phyloP scores from a whole-genome alignment of 2,329 filamentous ascomycete species.

The Xylaria sp. region DNA sequence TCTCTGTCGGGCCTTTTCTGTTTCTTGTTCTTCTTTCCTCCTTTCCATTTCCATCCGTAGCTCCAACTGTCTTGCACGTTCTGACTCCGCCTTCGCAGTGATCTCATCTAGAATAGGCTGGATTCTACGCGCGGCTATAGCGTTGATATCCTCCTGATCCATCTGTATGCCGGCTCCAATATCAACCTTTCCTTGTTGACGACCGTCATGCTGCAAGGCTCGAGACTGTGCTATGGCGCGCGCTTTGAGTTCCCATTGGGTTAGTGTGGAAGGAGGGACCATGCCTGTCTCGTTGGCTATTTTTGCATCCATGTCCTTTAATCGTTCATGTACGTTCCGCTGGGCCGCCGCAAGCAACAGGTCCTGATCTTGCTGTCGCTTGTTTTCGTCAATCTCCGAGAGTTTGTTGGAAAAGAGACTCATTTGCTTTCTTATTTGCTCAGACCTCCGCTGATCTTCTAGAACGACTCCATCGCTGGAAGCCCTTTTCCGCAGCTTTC shows the following conservation, averaged over 20 bases:
- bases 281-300: conserved; percentile 82
- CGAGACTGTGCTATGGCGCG: conserved; percentile 74
- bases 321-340: conserved; percentile 82
- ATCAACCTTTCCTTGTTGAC: conserved; percentile 67
- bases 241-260: conserved; percentile 83
- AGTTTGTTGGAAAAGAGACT: conserved; percentile 76
- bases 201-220: conserved; percentile 68
- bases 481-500: conserved; percentile 70
- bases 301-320: conserved; percentile 84
- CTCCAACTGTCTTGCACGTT: conserved; percentile 74
- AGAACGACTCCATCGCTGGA: conserved; percentile 73
- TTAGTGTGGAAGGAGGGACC: conserved; percentile 73
- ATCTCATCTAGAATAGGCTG: conserved; percentile 90
- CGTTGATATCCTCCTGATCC: conserved; percentile 80
- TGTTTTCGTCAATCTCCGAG: conserved; percentile 76
- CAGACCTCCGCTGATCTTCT: conserved; percentile 74
- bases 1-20: conserved; percentile 61
- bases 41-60: conserved; percentile 72
- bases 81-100: conserved; percentile 77
- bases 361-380: conserved; percentile 79
- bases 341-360: conserved; percentile 81
- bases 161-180: conserved; percentile 86
- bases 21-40: conserved; percentile 67
- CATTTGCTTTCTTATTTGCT: conserved; percentile 82
- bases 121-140: conserved; percentile 79